These are phyloP conservation scores for Ulvella scutata DNA, from an alignment of 139 green algal genomes.

Conservation along the genomic window DNA sequence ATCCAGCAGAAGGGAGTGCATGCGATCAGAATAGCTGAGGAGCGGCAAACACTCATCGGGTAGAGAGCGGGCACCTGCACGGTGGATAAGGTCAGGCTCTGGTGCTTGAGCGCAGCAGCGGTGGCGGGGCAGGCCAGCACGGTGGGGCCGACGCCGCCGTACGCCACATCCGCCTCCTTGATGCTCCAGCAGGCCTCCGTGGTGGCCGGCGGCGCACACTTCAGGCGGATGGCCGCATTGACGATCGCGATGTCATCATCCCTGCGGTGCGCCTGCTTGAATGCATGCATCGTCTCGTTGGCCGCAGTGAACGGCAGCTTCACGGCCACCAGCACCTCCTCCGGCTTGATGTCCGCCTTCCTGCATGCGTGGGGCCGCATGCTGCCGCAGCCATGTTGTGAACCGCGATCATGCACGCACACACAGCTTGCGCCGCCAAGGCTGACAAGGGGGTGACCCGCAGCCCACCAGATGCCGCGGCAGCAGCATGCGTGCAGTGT, in stretches of 20 bases:
- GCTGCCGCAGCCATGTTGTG: too few species aligned
- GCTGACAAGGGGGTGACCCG: too few species aligned
- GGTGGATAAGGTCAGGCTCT: slow-evolving; percentile 29
- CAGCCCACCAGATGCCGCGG: too few species aligned
- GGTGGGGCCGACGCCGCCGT: slow-evolving; percentile 71
- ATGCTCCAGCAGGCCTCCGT: slow-evolving; percentile 31
- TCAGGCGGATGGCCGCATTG: slow-evolving; percentile 48
- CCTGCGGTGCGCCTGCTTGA: slow-evolving; percentile 83
- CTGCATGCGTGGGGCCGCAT: too few species aligned
- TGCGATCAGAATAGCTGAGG: too few species aligned
- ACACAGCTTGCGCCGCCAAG: too few species aligned
- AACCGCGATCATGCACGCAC: too few species aligned
- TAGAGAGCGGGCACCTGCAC: slow-evolving; percentile 38
- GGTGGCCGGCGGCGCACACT: background rate
- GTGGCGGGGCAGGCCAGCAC: slow-evolving; percentile 37
- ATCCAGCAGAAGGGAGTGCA: too few species aligned
- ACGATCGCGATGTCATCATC: slow-evolving; percentile 99
- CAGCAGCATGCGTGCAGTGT: background rate
- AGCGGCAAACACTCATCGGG: too few species aligned
- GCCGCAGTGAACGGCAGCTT: slow-evolving; percentile 47
- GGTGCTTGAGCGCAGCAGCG: slow-evolving; percentile 32
- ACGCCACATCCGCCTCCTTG: slow-evolving; percentile 50
- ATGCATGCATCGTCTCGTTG: slow-evolving; percentile 83
- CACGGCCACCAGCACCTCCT: slow-evolving; percentile 67
- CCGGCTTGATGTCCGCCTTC: slow-evolving; percentile 50